phyloP scores from a whole-genome alignment of 2,329 filamentous ascomycete species.

The Tolypocladium tundrense region DNA sequence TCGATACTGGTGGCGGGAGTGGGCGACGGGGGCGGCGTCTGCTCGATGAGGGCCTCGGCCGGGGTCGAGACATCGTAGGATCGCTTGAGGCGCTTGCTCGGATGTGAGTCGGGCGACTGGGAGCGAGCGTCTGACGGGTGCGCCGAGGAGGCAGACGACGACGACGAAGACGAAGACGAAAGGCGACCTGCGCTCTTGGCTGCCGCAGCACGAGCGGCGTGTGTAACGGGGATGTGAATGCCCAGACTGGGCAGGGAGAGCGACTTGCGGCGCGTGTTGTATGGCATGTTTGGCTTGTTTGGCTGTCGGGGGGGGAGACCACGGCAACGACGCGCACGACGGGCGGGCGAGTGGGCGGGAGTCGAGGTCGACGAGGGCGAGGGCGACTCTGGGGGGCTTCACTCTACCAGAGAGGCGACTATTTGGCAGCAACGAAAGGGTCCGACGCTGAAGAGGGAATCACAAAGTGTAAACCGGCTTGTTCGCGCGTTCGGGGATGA shows the following conservation, averaged over 20 bases:
- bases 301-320: constrained; percentile 3
- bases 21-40: constrained; percentile 53
- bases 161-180: constrained; percentile 15
- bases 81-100: constrained; percentile 65
- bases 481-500: neutral
- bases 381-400: neutral
- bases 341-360: neutral
- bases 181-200: constrained; percentile 27
- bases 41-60: constrained; percentile 64
- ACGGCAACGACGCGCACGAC: neutral
- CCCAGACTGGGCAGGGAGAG: constrained; percentile 86
- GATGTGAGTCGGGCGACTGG: constrained; percentile 24
- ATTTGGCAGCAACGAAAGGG: neutral
- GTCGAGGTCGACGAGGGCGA: neutral
- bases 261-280: constrained; percentile 95
- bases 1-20: constrained; percentile 17
- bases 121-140: constrained; percentile 15
- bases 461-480: neutral
- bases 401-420: neutral
- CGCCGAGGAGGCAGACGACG: constrained; percentile 11
- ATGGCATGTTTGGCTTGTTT: constrained; percentile 53
- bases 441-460: neutral
- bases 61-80: constrained; percentile 49
- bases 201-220: constrained; percentile 46
- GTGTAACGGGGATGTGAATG: constrained; percentile 69